phyloP scores from a whole-genome alignment of 2,329 filamentous ascomycete species.

The Didymella pinodella region DNA sequence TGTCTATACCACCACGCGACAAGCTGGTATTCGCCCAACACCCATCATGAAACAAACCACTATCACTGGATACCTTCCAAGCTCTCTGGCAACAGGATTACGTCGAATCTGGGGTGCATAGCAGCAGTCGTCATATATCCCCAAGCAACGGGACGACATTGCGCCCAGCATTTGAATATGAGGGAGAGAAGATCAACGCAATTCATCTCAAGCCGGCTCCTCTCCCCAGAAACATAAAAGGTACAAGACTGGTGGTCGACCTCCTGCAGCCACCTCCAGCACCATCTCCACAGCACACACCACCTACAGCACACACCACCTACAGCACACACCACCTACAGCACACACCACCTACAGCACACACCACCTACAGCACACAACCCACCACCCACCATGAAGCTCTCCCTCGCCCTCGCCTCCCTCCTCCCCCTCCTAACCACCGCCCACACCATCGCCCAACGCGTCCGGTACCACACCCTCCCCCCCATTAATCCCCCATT shows the following conservation, averaged over 20 bases:
- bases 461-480: slow-evolving; percentile 40
- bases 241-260: background rate
- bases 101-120: background rate
- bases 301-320: background rate
- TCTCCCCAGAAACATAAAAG: background rate
- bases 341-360: background rate
- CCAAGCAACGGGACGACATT: background rate
- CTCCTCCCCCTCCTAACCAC: slow-evolving; percentile 45
- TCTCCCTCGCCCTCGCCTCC: slow-evolving; percentile 34
- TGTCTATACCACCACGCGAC: background rate
- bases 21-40: slow-evolving; percentile 14
- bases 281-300: background rate
- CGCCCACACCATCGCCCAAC: slow-evolving; percentile 57
- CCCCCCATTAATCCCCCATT: too few species aligned
- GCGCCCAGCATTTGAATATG: background rate
- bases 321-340: too few species aligned
- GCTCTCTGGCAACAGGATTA: background rate
- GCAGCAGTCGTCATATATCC: background rate
- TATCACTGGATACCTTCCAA: background rate
- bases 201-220: background rate
- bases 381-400: slow-evolving; percentile 37
- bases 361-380: too few species aligned
- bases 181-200: background rate
- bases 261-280: background rate
- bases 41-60: background rate